Evolutionary conservation across 2,329 filamentous ascomycete genomes (phyloP).

Genomic region (Xylaria polymorpha): DNA sequence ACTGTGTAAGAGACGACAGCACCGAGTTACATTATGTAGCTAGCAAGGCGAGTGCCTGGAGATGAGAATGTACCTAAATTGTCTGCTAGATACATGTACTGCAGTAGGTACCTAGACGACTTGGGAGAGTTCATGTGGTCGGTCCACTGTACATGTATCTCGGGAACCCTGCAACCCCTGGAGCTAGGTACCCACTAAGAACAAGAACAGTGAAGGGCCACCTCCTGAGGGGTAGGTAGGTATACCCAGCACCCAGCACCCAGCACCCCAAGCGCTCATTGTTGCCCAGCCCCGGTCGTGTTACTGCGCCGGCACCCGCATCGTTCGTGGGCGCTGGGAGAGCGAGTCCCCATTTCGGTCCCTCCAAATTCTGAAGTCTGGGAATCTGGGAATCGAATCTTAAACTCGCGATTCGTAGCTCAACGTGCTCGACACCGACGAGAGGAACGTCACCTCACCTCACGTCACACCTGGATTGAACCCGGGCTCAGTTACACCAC

Average conservation of each 20-base stretch:
- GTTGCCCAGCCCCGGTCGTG: constrained; percentile 26
- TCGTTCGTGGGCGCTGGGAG: constrained; percentile 20
- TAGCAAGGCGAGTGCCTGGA: too few species aligned
- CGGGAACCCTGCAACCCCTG: not conserved
- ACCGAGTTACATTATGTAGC: too few species aligned
- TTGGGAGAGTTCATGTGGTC: too few species aligned
- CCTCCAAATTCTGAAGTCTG: not conserved
- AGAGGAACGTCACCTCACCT: not conserved
- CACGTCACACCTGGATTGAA: not conserved
- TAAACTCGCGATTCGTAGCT: not conserved
- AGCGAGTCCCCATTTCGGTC: constrained; percentile 5
- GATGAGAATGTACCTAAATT: too few species aligned
- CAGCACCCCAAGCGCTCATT: not conserved
- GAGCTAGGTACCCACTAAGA: not conserved
- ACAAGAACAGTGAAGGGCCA: too few species aligned
- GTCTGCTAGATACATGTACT: too few species aligned
- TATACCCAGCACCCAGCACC: not conserved
- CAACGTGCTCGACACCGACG: constrained; percentile 4
- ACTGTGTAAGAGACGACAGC: too few species aligned
- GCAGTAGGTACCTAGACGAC: too few species aligned
- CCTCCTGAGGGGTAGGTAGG: too few species aligned
- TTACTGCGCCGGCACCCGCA: constrained; percentile 25
- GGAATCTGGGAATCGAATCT: not conserved
- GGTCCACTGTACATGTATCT: too few species aligned
- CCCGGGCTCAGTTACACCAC: not conserved